A percentile compares a stretch with the other conserved stretches of the same genome.
Conservation (phyloP, 805 yeast genomes). For the Sungouiella blattae region DNA sequence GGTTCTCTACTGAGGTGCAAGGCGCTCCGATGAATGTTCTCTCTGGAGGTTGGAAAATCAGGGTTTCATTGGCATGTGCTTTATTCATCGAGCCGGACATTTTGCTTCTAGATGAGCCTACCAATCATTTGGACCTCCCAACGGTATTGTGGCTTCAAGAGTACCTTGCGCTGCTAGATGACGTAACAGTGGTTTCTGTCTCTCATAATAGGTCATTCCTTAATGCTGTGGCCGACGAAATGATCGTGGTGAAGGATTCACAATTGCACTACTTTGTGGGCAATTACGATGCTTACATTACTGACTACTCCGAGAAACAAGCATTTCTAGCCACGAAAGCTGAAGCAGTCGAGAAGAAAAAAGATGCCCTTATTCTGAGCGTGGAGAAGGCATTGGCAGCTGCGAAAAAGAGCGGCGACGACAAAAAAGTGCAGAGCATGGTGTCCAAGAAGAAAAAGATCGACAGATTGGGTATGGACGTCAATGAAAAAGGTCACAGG, state of each 20-base stretch:
- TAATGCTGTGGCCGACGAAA: neutral
- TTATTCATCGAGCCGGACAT: neutral
- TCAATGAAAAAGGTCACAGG: neutral
- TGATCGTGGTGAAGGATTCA: neutral
- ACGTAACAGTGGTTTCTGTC: neutral
- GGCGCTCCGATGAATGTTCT: neutral
- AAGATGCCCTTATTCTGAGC: neutral
- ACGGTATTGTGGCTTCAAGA: slow-evolving; percentile 1
- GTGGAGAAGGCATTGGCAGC: neutral
- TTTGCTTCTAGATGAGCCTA: slow-evolving; percentile 1
- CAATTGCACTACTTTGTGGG: neutral
- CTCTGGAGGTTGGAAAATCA: slow-evolving; percentile 1
- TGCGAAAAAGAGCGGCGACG: slow-evolving; percentile 1
- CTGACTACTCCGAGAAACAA: neutral
- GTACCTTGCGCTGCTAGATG: neutral
- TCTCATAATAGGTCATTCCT: slow-evolving; percentile 1
- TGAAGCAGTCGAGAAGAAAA: slow-evolving; percentile 1
- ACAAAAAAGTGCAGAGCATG: slow-evolving; percentile 1
- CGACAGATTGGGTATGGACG: slow-evolving; percentile 2
- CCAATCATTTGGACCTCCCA: slow-evolving; percentile 1
- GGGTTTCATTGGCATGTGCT: neutral
- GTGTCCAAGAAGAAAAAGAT: slow-evolving; percentile 1
- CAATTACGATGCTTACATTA: slow-evolving; percentile 1
- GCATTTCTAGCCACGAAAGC: neutral
- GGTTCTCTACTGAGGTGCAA: neutral